Evolutionary conservation across 2,329 filamentous ascomycete species (phyloP).

Genomic region (Thermochaetoides dissita): DNA sequence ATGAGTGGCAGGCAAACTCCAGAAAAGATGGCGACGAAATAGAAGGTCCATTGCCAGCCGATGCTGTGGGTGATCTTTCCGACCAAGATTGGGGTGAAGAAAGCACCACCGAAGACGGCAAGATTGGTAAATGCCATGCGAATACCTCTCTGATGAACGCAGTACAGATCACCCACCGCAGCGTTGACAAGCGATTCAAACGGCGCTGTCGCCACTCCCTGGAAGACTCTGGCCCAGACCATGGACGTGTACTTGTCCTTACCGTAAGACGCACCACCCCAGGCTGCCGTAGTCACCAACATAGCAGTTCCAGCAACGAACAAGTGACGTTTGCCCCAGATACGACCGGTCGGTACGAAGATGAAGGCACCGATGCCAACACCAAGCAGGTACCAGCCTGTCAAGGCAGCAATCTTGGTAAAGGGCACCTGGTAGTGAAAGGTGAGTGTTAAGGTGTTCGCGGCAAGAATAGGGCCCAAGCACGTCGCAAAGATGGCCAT

Average conservation of each 20-base stretch:
- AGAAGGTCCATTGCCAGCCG: slow-evolving; percentile 81
- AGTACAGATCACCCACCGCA: slow-evolving; percentile 78
- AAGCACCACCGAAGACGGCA: slow-evolving; percentile 41
- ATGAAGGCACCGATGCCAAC: slow-evolving; percentile 70
- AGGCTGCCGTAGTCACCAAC: slow-evolving; percentile 59
- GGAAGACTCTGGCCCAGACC: slow-evolving; percentile 65
- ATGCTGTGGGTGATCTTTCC: slow-evolving; percentile 68
- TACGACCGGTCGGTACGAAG: slow-evolving; percentile 72
- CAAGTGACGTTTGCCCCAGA: slow-evolving; percentile 86
- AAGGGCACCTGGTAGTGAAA: slow-evolving; percentile 52
- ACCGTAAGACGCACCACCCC: slow-evolving; percentile 51
- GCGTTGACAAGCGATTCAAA: slow-evolving; percentile 87
- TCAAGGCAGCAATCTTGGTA: slow-evolving; percentile 66
- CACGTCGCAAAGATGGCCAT: slow-evolving; percentile 72
- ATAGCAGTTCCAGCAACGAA: slow-evolving; percentile 67
- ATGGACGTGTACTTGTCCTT: slow-evolving; percentile 56
- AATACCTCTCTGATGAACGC: slow-evolving; percentile 66
- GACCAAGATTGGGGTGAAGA: slow-evolving; percentile 72
- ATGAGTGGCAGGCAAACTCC: slow-evolving; percentile 55
- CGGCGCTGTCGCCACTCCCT: slow-evolving; percentile 74
- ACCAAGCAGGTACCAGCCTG: slow-evolving; percentile 75
- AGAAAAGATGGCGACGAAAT: slow-evolving; percentile 74
- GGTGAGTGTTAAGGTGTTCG: slow-evolving; percentile 69
- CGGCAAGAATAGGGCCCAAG: slow-evolving; percentile 73
- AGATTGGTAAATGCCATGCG: slow-evolving; percentile 69